Conservation (phyloP, 2,329 filamentous ascomycete species). For the Neonectria magnoliae region DNA sequence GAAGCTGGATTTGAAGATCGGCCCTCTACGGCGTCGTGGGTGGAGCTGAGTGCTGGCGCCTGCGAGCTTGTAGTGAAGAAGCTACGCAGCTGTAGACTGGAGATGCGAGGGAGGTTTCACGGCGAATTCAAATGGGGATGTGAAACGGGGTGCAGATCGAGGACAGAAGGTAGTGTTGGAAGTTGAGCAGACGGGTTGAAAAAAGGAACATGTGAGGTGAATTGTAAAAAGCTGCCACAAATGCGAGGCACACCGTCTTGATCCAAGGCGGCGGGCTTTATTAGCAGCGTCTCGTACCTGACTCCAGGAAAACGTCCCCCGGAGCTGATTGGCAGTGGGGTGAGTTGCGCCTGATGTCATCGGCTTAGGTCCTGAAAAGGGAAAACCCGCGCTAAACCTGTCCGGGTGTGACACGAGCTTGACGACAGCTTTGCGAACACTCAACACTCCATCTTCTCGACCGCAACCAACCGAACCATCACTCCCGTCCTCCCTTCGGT, state of each 20-base stretch:
- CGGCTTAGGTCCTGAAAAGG: slow-evolving; percentile 16
- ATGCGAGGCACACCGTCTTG: no score
- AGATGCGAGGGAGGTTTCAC: background rate
- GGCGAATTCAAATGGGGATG: background rate
- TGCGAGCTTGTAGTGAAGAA: background rate
- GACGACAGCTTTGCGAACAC: slow-evolving; percentile 3
- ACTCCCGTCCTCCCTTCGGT: background rate
- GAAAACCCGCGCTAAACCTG: slow-evolving; percentile 12
- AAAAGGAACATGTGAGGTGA: slow-evolving; percentile 24
- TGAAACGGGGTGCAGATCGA: background rate
- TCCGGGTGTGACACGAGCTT: slow-evolving; percentile 2
- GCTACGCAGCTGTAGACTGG: slow-evolving; percentile 1
- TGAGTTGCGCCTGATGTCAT: slow-evolving; percentile 22
- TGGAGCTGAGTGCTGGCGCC: background rate
- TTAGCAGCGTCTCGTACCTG: background rate
- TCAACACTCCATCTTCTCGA: background rate
- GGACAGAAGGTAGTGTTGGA: background rate
- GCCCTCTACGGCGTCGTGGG: background rate
- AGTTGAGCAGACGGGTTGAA: slow-evolving; percentile 13
- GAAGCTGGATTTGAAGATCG: background rate
- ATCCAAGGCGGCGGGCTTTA: background rate
- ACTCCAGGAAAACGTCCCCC: no score
- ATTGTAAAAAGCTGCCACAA: no score
- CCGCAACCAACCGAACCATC: slow-evolving; percentile 11
- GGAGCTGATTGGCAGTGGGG: slow-evolving; percentile 10